Conservation (phyloP, 495 filamentous ascomycete species). For the Neurospora cerealis region DNA sequence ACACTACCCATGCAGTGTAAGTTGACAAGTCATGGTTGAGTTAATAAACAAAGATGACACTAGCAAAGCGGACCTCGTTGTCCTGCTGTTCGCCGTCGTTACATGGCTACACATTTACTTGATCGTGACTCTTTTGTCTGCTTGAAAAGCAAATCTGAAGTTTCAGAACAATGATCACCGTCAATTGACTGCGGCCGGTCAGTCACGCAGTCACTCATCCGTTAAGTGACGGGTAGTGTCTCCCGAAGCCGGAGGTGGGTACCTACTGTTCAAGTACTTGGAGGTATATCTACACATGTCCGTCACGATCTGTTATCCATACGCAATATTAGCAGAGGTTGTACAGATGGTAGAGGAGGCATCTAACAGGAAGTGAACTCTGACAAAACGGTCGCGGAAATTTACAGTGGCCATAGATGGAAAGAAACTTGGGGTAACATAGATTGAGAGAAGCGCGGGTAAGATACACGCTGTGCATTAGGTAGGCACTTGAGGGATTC, state of each 20-base stretch:
- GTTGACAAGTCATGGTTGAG: neutral
- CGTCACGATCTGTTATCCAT: neutral
- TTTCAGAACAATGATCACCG: neutral
- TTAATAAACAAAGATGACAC: neutral
- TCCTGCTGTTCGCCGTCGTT: neutral
- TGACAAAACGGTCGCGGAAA: too few relatives aligned
- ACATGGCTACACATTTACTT: neutral
- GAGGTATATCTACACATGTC: neutral
- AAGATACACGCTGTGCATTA: neutral
- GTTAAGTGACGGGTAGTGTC: neutral
- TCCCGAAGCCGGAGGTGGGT: neutral
- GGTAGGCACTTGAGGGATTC: neutral
- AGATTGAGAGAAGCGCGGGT: neutral
- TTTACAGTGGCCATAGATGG: too few relatives aligned
- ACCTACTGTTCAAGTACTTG: neutral
- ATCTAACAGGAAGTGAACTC: too few relatives aligned
- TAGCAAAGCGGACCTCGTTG: neutral
- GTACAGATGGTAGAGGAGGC: too few relatives aligned
- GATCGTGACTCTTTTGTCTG: neutral
- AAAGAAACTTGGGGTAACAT: too few relatives aligned
- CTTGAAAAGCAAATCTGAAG: neutral
- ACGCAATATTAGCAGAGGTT: too few relatives aligned
- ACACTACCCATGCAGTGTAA: neutral
- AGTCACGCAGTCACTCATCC: neutral
- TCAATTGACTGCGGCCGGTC: neutral